Evolutionary conservation across 129 eudicot genomes (phyloP).

Genomic region (Erigeron canadensis): DNA sequence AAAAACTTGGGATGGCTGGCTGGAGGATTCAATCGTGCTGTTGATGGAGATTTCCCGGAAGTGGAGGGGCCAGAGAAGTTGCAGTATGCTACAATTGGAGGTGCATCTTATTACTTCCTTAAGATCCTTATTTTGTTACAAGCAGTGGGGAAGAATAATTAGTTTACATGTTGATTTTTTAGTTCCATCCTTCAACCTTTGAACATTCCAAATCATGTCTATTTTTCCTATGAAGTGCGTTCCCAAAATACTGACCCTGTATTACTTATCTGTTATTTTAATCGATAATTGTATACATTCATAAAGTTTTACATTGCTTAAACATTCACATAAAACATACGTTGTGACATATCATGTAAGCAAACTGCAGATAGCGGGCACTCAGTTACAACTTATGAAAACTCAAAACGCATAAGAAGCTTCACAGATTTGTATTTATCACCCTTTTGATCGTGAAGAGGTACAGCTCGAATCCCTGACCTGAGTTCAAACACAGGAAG

Average conservation of each 20-base stretch:
- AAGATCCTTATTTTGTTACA: slow-evolving; percentile 56
- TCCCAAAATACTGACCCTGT: too few species aligned
- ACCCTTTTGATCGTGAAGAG: slow-evolving; percentile 51
- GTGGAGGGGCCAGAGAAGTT: slow-evolving; percentile 85
- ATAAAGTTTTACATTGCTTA: background rate
- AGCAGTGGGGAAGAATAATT: slow-evolving; percentile 57
- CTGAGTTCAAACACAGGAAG: slow-evolving; percentile 55
- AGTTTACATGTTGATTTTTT: slow-evolving; percentile 5
- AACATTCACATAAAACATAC: slow-evolving; percentile 1
- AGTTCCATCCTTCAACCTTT: slow-evolving; percentile 9
- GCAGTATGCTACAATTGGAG: slow-evolving; percentile 93
- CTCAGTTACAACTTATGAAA: slow-evolving; percentile 24
- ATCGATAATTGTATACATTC: background rate
- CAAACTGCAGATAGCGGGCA: background rate
- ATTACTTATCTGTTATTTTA: too few species aligned
- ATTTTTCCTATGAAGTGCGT: too few species aligned
- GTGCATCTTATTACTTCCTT: slow-evolving; percentile 85
- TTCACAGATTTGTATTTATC: slow-evolving; percentile 57
- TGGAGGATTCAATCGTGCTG: slow-evolving; percentile 71
- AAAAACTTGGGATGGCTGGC: slow-evolving; percentile 78
- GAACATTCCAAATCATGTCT: too few species aligned
- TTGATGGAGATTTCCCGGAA: slow-evolving; percentile 60
- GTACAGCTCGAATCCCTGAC: slow-evolving; percentile 58
- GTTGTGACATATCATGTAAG: background rate
- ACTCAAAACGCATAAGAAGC: slow-evolving; percentile 56